phyloP scores from a whole-genome alignment of 140 eudicot genomes.

The Erigeron philadelphicus region DNA sequence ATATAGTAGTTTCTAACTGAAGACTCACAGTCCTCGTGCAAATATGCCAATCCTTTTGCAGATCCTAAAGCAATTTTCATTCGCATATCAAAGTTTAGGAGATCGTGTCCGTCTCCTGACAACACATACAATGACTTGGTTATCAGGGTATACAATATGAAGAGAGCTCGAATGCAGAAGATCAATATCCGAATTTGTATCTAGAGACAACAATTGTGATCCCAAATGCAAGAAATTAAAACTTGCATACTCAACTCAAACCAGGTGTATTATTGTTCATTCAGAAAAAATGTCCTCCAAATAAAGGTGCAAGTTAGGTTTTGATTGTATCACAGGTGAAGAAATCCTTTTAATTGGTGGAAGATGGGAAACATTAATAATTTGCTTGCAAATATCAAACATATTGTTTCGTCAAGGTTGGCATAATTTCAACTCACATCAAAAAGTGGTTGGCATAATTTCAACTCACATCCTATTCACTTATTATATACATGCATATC shows the following conservation, averaged over 20 bases:
- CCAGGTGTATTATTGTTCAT: constrained; percentile 4
- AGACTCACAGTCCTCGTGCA: constrained; percentile 85
- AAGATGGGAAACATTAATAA: too few species aligned
- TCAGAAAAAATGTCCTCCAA: constrained; percentile 1
- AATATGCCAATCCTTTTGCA: constrained; percentile 82
- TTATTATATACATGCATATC: too few species aligned
- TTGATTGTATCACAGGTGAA: too few species aligned
- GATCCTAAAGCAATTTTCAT: constrained; percentile 77
- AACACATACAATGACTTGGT: constrained; percentile 24
- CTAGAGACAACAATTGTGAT: not conserved
- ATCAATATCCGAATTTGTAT: constrained; percentile 2
- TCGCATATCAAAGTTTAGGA: constrained; percentile 62
- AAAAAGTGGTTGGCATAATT: too few species aligned
- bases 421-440: too few species aligned
- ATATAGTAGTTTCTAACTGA: not conserved
- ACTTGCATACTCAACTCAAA: not conserved
- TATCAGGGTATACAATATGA: constrained; percentile 5
- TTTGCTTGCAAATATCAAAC: too few species aligned
- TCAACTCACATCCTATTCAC: too few species aligned
- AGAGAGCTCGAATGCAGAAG: not conserved
- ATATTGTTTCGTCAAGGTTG: too few species aligned
- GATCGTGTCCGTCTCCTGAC: constrained; percentile 47
- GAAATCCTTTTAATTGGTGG: too few species aligned
- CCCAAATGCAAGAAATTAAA: constrained; percentile 3
- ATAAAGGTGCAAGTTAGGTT: not conserved